Evolutionary conservation across 208 protist genomes (phyloP).

Genomic region (Trypanosoma scelopori): DNA sequence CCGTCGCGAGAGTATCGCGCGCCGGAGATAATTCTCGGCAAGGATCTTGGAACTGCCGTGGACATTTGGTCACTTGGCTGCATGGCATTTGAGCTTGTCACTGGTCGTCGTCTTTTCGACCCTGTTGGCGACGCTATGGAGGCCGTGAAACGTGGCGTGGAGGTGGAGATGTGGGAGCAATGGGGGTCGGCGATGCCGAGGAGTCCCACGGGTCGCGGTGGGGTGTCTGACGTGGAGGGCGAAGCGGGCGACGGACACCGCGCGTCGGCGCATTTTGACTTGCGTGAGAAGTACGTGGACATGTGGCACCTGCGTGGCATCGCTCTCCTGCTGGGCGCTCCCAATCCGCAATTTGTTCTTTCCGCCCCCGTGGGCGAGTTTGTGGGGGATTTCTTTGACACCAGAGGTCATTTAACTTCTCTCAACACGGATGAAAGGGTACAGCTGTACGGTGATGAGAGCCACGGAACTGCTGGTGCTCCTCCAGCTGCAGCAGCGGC

Average conservation of each 20-base stretch:
- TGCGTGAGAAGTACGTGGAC: conserved; percentile 50
- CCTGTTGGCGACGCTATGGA: conserved; percentile 18
- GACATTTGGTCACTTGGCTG: conserved; percentile 84
- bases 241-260: too few species aligned
- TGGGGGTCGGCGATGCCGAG: background rate
- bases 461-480: background rate
- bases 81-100: conserved; percentile 80
- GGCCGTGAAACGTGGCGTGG: background rate
- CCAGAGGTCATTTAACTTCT: conserved; percentile 41
- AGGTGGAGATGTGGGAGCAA: background rate
- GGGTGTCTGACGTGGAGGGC: too few species aligned
- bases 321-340: conserved; percentile 56
- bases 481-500: background rate
- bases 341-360: conserved; percentile 34
- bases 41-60: conserved; percentile 49
- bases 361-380: conserved; percentile 41
- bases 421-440: conserved; percentile 31
- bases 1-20: conserved; percentile 82
- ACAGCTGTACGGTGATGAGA: conserved; percentile 29
- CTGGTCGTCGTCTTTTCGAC: conserved; percentile 68
- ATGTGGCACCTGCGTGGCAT: conserved; percentile 53
- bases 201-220: too few species aligned
- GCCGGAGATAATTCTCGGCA: conserved; percentile 74
- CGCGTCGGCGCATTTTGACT: conserved; percentile 25
- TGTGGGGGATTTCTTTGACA: conserved; percentile 54